Evolutionary conservation across 2,329 filamentous ascomycete genomes (phyloP), one percentile per base, ranked within the genome.

Genomic region (Rachicladosporium sp.): DNA sequence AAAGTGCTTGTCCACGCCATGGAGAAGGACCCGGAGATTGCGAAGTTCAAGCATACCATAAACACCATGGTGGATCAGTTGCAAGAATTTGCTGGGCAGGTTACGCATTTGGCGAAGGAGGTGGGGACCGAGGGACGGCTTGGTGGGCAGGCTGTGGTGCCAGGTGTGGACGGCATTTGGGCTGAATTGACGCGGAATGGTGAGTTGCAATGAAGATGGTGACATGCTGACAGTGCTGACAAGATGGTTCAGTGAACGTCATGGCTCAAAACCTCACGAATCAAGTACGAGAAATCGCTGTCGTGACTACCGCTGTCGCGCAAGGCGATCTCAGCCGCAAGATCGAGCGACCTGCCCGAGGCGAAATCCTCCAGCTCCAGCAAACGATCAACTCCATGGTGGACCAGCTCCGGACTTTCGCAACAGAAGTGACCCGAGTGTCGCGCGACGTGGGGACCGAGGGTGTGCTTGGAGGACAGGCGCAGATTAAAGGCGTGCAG

Each of bases 31-130:
- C 87, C 88, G 21, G 89, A 96, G 70, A 96, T 96, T 56, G 91
- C 87, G 21, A 88, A 86, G 7, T 96, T 96, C 70, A 96, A 96
- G 67, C 80, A 86, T 54, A 95, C 89, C 46, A 96, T 96, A 67
- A 96, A 96, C 61, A 93, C 84, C 50, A 96, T 96, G 89, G 93
- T 96, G 77, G 89, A 96, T 58, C 89, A 95, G 63, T 73, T 96
- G 43, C 88, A 95, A 59, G 84, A 93, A 44, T 96, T 96, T 62
- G 89, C 89, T 48, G 93, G 85, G 62, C 88, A 96, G 66, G 89
- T 96, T 55, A 95, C 89, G 29, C 82, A 86, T 50, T 80, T 96
- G 50, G 89, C 89, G 38, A 83, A 86, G 60, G 89, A 96, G 63
- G 89, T 96, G 68, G 89, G 89, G 51, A 96, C 89, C 9, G 88